These are phyloP conservation scores for Actinidia polygama DNA, from an alignment of 179 eudicot genomes.

Conservation along the genomic window DNA sequence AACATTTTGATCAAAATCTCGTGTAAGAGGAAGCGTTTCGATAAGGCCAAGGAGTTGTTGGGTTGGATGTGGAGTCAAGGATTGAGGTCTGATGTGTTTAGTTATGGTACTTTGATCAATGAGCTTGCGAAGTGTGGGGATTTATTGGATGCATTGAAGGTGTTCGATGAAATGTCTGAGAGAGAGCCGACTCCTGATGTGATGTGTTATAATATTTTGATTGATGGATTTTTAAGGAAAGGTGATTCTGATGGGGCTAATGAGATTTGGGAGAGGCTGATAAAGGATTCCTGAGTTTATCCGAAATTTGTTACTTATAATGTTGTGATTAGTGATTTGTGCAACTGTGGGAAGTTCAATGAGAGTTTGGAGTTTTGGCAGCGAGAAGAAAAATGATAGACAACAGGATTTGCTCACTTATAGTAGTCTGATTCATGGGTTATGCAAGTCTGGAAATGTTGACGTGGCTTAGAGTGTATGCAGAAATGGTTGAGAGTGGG, in stretches of 20 bases:
- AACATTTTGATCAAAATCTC: slow-evolving; percentile 64
- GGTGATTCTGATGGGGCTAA: slow-evolving; percentile 49
- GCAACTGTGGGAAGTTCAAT: slow-evolving; percentile 59
- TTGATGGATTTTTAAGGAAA: slow-evolving; percentile 71
- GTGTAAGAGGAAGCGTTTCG: slow-evolving; percentile 59
- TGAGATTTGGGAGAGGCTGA: slow-evolving; percentile 62
- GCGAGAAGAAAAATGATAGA: slow-evolving; percentile 58
- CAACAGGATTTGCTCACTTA: slow-evolving; percentile 68
- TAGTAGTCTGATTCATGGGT: slow-evolving; percentile 70
- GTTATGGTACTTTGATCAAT: slow-evolving; percentile 67
- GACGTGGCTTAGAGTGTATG: slow-evolving; percentile 61
- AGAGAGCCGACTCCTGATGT: slow-evolving; percentile 70
- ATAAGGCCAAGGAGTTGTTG: slow-evolving; percentile 48
- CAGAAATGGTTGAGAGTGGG: slow-evolving; percentile 55
- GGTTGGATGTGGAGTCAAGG: slow-evolving; percentile 55
- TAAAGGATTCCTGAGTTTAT: slow-evolving; percentile 42
- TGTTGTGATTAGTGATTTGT: slow-evolving; percentile 73
- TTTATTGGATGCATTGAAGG: slow-evolving; percentile 42
- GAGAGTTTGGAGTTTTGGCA: slow-evolving; percentile 67
- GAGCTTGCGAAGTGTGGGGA: slow-evolving; percentile 58
- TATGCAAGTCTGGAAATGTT: slow-evolving; percentile 68
- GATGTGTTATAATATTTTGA: slow-evolving; percentile 70
- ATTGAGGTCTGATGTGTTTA: slow-evolving; percentile 59
- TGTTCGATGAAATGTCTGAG: slow-evolving; percentile 85
- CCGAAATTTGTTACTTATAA: slow-evolving; percentile 79